Evolutionary conservation across 768 basidiomycete species (phyloP).

Genomic region (Amyloporia xantha): DNA sequence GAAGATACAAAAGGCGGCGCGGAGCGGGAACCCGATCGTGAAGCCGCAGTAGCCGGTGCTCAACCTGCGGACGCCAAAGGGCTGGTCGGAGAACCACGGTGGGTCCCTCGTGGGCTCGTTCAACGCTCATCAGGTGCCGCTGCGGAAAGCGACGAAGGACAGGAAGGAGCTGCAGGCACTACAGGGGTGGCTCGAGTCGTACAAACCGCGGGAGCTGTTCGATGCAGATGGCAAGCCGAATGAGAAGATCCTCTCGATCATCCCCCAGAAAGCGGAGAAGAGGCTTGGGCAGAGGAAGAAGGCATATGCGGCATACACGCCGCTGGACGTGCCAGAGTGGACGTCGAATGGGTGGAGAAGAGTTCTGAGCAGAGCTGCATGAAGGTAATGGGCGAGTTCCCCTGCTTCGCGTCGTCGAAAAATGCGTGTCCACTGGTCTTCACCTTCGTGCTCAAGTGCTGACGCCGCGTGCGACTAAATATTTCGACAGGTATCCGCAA

Average conservation of each 20-base stretch:
- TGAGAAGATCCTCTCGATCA: constrained; percentile 47
- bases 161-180: constrained; percentile 56
- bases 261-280: constrained; percentile 49
- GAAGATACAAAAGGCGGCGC: constrained; percentile 75
- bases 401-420: too few relatives aligned
- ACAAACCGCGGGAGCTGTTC: constrained; percentile 65
- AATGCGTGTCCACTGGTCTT: too few relatives aligned
- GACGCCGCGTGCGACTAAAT: too few relatives aligned
- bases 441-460: too few relatives aligned
- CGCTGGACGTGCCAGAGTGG: too few relatives aligned
- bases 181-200: constrained; percentile 68
- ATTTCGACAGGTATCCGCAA: too few relatives aligned
- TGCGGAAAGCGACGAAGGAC: constrained; percentile 63
- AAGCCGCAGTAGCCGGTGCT: constrained; percentile 93
- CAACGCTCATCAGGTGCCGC: constrained; percentile 84
- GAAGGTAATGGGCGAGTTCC: constrained; percentile 57
- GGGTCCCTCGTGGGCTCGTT: constrained; percentile 77
- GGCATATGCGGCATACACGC: constrained; percentile 76
- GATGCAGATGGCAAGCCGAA: constrained; percentile 44
- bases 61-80: constrained; percentile 82
- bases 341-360: too few relatives aligned
- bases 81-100: constrained; percentile 46
- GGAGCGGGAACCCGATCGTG: constrained; percentile 64
- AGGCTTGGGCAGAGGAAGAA: constrained; percentile 72
- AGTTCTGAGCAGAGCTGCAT: constrained; percentile 68